phyloP scores from a whole-genome alignment of 305 asterid species.

The Fraxinus dipetala region DNA sequence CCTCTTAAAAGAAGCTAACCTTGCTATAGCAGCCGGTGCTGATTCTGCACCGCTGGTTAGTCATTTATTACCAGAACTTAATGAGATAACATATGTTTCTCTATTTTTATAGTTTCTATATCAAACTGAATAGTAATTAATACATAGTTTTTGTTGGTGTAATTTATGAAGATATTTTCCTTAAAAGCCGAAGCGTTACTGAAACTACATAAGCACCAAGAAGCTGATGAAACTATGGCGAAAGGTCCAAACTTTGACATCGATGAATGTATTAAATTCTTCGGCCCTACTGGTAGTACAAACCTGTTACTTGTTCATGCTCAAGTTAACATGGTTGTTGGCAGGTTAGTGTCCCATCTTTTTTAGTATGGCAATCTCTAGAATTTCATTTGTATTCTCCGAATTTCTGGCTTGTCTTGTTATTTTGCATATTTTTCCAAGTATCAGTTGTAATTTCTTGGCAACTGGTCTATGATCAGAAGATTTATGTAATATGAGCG shows the following conservation, averaged over 20 bases:
- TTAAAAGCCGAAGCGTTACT: conserved; percentile 77
- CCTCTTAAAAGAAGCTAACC: conserved; percentile 51
- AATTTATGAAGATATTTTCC: conserved; percentile 54
- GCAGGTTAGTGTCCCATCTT: conserved; percentile 51
- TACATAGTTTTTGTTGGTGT: conserved; percentile 3
- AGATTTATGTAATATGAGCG: background rate
- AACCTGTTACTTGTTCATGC: conserved; percentile 49
- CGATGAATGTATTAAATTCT: conserved; percentile 64
- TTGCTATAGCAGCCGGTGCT: conserved; percentile 67
- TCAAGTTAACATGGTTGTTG: conserved; percentile 69
- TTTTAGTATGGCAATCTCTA: background rate
- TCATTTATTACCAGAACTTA: background rate
- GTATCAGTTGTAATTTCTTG: background rate
- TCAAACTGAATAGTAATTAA: background rate
- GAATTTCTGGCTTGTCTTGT: background rate
- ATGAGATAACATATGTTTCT: background rate
- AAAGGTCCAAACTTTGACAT: conserved; percentile 60
- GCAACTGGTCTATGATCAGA: background rate
- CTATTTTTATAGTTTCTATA: background rate
- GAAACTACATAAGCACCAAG: conserved; percentile 71
- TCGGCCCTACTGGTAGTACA: conserved; percentile 70
- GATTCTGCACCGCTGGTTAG: conserved; percentile 89
- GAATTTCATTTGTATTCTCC: background rate
- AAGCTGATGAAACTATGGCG: conserved; percentile 64
- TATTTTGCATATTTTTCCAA: background rate